A percentile compares a stretch with the other conserved stretches of the same genome.
Conservation (phyloP, 2,329 filamentous ascomycete species). For the Macrophomina tecta region DNA sequence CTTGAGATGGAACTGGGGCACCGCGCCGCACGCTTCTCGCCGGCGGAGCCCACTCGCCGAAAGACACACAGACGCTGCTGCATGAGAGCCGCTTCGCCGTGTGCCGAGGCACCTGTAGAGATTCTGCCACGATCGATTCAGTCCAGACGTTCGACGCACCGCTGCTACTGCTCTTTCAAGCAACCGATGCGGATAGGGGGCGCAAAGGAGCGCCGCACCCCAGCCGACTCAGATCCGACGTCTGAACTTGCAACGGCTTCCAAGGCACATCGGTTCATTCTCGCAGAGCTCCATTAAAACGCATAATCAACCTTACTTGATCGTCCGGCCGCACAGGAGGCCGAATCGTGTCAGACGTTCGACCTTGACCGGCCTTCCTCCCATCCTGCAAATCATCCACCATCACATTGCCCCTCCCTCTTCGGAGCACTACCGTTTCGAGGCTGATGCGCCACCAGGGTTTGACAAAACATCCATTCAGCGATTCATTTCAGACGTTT, state of each 20-base stretch:
- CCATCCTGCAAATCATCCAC: background rate
- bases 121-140: slow-evolving; percentile 12
- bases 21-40: background rate
- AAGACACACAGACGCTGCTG: background rate
- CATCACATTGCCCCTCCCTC: background rate
- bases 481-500: slow-evolving; percentile 8
- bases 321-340: background rate
- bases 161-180: slow-evolving; percentile 7
- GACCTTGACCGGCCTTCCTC: background rate
- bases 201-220: background rate
- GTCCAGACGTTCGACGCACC: slow-evolving; percentile 16
- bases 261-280: background rate
- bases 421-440: slow-evolving; percentile 5
- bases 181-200: background rate
- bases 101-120: background rate
- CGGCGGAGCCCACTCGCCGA: background rate
- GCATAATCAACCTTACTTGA: background rate
- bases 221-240: slow-evolving; percentile 22
- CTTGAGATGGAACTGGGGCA: slow-evolving; percentile 3
- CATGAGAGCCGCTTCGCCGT: background rate
- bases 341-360: slow-evolving; percentile 9
- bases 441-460: slow-evolving; percentile 2
- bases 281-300: background rate
- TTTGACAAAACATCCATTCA: background rate
- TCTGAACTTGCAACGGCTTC: slow-evolving; percentile 5